phyloP scores from a whole-genome alignment of 345 rosid genomes.

The Gossypium raimondii region DNA sequence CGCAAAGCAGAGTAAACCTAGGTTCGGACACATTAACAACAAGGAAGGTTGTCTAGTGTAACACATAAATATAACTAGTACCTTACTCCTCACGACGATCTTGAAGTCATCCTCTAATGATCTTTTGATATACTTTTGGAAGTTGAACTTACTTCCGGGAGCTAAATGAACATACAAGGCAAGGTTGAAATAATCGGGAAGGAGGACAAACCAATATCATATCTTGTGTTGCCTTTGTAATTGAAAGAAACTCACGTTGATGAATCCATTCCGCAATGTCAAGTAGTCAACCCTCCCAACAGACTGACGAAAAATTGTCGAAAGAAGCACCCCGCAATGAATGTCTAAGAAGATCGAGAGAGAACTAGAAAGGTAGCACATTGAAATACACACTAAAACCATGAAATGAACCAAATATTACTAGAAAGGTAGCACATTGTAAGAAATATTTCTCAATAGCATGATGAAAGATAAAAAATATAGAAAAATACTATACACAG shows the following conservation, averaged over 20 bases:
- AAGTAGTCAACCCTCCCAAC: slow-evolving; percentile 80
- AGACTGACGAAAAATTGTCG: slow-evolving; percentile 86
- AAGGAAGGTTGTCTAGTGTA: no score
- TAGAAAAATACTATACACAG: no score
- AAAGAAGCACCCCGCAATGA: slow-evolving; percentile 77
- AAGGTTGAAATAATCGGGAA: slow-evolving; percentile 5
- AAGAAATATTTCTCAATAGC: no score
- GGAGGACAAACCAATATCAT: background rate
- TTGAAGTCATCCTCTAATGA: no score
- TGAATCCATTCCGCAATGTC: slow-evolving; percentile 86
- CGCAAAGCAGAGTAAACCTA: slow-evolving; percentile 27
- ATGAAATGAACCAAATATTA: background rate
- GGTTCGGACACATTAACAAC: slow-evolving; percentile 7
- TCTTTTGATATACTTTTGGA: slow-evolving; percentile 69
- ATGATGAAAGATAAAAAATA: no score
- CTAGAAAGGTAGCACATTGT: no score
- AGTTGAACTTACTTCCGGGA: slow-evolving; percentile 87
- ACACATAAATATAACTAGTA: no score
- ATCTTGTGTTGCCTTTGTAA: background rate
- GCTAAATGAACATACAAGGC: slow-evolving; percentile 73
- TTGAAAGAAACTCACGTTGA: slow-evolving; percentile 48
- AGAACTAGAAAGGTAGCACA: background rate
- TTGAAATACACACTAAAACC: background rate
- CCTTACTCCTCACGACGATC: no score
- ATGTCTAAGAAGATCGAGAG: slow-evolving; percentile 11